Conservation (phyloP, 257 asterid species). For the Nicotiana sylvestris region DNA sequence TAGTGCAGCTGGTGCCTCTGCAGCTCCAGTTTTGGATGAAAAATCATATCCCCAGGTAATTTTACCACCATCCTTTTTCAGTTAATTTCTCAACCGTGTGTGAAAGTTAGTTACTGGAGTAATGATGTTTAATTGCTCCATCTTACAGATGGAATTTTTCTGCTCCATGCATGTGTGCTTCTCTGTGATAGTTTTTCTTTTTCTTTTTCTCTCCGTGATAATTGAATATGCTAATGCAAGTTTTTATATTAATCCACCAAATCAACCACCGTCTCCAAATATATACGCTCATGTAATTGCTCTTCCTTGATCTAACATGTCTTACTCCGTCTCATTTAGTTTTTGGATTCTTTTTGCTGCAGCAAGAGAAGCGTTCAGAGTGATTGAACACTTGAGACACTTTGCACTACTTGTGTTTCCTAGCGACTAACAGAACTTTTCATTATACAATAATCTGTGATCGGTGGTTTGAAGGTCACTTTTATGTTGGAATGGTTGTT, state of each 20-base stretch:
- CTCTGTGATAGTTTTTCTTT: background rate
- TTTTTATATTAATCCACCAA: background rate
- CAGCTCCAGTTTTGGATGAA: slow-evolving; percentile 41
- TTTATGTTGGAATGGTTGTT: background rate
- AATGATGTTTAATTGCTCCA: background rate
- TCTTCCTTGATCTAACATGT: background rate
- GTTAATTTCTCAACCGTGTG: background rate
- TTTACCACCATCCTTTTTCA: background rate
- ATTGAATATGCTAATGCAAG: background rate
- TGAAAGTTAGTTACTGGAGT: background rate
- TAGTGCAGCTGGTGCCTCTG: slow-evolving; percentile 37
- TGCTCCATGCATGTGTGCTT: background rate
- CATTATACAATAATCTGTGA: too few species aligned
- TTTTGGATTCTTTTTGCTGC: background rate
- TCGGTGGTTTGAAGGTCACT: too few species aligned
- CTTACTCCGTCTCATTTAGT: background rate
- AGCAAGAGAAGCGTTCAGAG: background rate
- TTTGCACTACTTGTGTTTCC: background rate
- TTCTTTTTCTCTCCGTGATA: background rate
- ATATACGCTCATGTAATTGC: background rate
- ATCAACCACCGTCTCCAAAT: background rate
- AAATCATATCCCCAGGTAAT: slow-evolving; percentile 58
- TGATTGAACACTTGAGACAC: background rate
- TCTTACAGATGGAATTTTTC: background rate
- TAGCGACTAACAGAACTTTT: too few species aligned